Base-by-base conservation (phyloP, 23 red algal species). In the Gracilariopsis chorda region DNA sequence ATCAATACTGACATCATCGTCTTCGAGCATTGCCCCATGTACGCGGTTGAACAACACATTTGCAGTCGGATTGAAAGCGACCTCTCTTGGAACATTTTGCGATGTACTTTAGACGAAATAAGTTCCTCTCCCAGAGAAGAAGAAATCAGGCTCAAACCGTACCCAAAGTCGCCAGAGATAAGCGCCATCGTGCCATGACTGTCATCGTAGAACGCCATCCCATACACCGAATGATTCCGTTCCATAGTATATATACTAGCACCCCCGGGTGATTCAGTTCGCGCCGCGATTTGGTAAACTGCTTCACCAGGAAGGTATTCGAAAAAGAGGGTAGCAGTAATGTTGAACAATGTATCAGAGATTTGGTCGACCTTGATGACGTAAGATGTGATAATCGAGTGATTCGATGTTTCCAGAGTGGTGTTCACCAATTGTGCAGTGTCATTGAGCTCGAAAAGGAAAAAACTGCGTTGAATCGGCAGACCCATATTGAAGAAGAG, bases 191-290 rank as follows among this genome's bases (percentile, higher is more conserved):
- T 25, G 37, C 37, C 67, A 24, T 37, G 4, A 42, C 17, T 73
- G 12, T 73, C 40, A 25, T 73, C 67, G 32, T 73, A 73, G n/a
- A 73, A 73, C 67, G 67, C 67, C 20, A 73, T 73, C 1, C 67
- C 67, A 23, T 73, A 73, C 40, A 73, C 67, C 2, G 67, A 73
- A 24, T 73, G 67, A 25, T 46, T 73, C 8, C 67, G 39, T 0
- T 23, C 2, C 0, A 73, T 3, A 1, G 67, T 16, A 25, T 73
- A 73, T 59, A 59, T n/a, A n/a, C n/a, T n/a, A 4, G 9, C 30
- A 42, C 67, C 67, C 6, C 40, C 9, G 8, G 12, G 1, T 44
- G 37, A 46, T 9, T 45, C 19, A 1, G 67, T 73, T 24, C 4
- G 4, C 2, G 32, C 36, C 1, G 19, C 5, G 16, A 73, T 46